Evolutionary conservation across 495 filamentous ascomycete species (phyloP).

Genomic region (Symbiotaphrina buchneri): DNA sequence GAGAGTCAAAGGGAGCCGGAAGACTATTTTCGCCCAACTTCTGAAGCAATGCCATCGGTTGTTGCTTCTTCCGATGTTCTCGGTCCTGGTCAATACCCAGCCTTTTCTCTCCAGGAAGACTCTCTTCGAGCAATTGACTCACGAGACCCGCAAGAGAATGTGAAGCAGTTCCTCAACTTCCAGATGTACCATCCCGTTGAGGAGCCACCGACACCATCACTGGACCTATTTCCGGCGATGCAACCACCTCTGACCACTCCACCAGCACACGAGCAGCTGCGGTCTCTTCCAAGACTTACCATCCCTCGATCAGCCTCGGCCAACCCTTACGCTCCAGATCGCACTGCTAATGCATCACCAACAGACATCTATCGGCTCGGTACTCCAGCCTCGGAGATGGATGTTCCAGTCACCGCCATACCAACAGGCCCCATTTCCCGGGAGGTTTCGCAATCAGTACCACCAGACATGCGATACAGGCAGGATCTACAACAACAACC

Average conservation of each 20-base stretch:
- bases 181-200: conserved; percentile 24
- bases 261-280: conserved; percentile 26
- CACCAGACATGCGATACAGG: conserved; percentile 63
- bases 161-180: conserved; percentile 67
- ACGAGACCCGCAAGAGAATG: conserved; percentile 76
- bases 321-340: conserved; percentile 11
- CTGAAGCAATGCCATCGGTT: conserved; percentile 49
- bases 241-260: conserved; percentile 13
- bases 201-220: conserved; percentile 9
- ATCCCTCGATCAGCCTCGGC: conserved; percentile 17
- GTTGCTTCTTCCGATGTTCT: conserved; percentile 80
- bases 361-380: conserved; percentile 40
- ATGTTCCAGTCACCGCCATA: conserved; percentile 64
- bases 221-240: conserved; percentile 16
- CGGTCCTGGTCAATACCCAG: conserved; percentile 35
- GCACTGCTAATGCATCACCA: conserved; percentile 15
- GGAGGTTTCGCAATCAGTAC: conserved; percentile 66
- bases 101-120: conserved; percentile 47
- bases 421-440: conserved; percentile 45
- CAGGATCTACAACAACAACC: background rate
- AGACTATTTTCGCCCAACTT: conserved; percentile 29
- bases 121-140: conserved; percentile 38
- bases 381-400: conserved; percentile 74
- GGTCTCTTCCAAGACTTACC: conserved; percentile 30
- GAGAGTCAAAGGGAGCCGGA: too few species aligned